phyloP scores from a whole-genome alignment of 345 rosid species.

The Citrus hindsii region DNA sequence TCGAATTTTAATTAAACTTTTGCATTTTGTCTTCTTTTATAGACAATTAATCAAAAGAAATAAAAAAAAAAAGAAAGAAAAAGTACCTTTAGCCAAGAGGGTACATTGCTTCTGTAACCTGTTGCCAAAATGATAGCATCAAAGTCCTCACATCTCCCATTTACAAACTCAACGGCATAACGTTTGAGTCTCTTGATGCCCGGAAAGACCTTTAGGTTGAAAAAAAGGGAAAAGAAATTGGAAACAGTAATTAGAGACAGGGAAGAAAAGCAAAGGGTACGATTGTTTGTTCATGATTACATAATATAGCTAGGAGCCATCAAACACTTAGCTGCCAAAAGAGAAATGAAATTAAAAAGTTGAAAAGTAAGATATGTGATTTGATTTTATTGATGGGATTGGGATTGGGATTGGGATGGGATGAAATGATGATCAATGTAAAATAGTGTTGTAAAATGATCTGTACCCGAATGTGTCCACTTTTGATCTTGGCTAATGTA shows the following conservation, averaged over 20 bases:
- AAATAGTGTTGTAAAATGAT: too few relatives aligned
- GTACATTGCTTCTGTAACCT: slow-evolving; percentile 92
- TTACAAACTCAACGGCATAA: slow-evolving; percentile 55
- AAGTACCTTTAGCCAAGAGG: slow-evolving; percentile 89
- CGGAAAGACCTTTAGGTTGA: slow-evolving; percentile 43
- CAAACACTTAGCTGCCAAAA: slow-evolving; percentile 22
- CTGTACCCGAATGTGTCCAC: slow-evolving; percentile 80
- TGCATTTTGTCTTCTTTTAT: too few relatives aligned
- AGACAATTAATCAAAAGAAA: not conserved
- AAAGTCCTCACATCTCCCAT: slow-evolving; percentile 56
- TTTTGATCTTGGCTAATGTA: slow-evolving; percentile 77
- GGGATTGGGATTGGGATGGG: too few relatives aligned
- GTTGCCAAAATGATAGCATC: slow-evolving; percentile 90
- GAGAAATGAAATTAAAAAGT: not conserved
- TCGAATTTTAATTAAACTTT: too few relatives aligned
- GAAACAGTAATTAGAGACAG: not conserved
- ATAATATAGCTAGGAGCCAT: slow-evolving; percentile 20
- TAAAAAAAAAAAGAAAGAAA: not conserved
- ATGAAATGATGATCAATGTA: too few relatives aligned
- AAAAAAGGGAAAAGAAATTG: not conserved
- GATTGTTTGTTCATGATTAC: too few relatives aligned
- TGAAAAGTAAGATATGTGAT: slow-evolving; percentile 12
- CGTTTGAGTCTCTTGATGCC: slow-evolving; percentile 57
- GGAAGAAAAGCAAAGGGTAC: not conserved
- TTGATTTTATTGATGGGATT: not conserved